These are phyloP conservation scores for Lathyrus tuberosus DNA, from an alignment of 306 rosid genomes.

Conservation along the genomic window DNA sequence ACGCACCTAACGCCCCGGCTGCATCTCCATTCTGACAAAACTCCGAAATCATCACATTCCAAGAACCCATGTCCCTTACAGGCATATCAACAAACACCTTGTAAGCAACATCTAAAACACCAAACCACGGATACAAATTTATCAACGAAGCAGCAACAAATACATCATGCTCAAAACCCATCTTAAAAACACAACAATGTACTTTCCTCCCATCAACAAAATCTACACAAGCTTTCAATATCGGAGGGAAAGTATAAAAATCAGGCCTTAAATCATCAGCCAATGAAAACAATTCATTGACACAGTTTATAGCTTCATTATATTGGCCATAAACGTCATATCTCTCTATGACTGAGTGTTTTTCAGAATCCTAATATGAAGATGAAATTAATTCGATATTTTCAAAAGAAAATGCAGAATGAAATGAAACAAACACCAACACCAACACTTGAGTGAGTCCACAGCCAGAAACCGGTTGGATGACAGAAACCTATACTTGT, in stretches of 20 bases:
- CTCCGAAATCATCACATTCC: constrained; percentile 60
- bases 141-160: no score
- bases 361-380: background rate
- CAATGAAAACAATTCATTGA: constrained; percentile 28
- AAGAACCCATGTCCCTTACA: constrained; percentile 48
- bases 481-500: no score
- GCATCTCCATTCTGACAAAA: constrained; percentile 52
- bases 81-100: constrained; percentile 52
- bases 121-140: no score
- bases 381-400: no score
- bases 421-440: no score
- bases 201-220: no score
- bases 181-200: no score
- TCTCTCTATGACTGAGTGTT: background rate
- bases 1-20: constrained; percentile 36
- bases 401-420: no score
- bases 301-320: constrained; percentile 38
- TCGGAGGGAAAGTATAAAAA: constrained; percentile 50
- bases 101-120: no score
- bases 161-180: no score
- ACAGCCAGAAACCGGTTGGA: no score
- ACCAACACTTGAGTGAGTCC: no score
- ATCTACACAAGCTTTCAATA: constrained; percentile 45
- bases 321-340: constrained; percentile 41
- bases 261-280: constrained; percentile 42